phyloP scores from a whole-genome alignment of 148 eudicot genomes.

The Cornus florida region DNA sequence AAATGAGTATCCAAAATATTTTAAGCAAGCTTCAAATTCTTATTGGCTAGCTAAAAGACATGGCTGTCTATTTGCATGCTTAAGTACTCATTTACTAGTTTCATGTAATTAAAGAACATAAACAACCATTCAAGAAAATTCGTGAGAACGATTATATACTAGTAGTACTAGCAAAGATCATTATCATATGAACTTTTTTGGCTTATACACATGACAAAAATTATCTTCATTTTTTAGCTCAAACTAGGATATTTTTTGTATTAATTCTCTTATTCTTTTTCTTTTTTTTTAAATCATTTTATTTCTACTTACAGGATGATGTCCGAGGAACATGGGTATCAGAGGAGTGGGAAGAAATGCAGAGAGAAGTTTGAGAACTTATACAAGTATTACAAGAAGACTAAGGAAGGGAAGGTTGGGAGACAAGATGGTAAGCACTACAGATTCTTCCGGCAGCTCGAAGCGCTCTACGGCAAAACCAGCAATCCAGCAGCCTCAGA shows the following conservation, averaged over 20 bases:
- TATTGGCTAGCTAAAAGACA: no score
- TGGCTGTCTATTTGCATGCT: not conserved
- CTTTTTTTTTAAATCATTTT: not conserved
- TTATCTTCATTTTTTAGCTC: not conserved
- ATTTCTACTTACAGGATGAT: slow-evolving; percentile 56
- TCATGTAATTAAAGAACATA: no score
- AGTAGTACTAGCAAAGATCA: no score
- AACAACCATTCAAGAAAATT: no score
- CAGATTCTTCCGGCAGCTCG: slow-evolving; percentile 88
- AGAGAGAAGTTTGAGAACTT: slow-evolving; percentile 94
- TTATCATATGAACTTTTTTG: no score
- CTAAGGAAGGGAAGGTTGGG: slow-evolving; percentile 95
- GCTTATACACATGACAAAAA: no score
- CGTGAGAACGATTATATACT: no score
- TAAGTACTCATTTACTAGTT: not conserved
- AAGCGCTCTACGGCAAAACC: slow-evolving; percentile 74
- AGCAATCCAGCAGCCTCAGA: slow-evolving; percentile 18
- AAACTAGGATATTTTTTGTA: not conserved
- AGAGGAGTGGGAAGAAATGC: slow-evolving; percentile 98
- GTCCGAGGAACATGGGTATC: slow-evolving; percentile 95
- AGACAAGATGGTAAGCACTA: slow-evolving; percentile 97
- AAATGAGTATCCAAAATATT: not conserved
- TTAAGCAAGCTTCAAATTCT: not conserved
- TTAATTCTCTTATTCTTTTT: no score
- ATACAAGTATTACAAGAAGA: slow-evolving; percentile 97